phyloP scores from a whole-genome alignment of 495 filamentous ascomycete genomes.

The Hypoxylon lienhwacheense region DNA sequence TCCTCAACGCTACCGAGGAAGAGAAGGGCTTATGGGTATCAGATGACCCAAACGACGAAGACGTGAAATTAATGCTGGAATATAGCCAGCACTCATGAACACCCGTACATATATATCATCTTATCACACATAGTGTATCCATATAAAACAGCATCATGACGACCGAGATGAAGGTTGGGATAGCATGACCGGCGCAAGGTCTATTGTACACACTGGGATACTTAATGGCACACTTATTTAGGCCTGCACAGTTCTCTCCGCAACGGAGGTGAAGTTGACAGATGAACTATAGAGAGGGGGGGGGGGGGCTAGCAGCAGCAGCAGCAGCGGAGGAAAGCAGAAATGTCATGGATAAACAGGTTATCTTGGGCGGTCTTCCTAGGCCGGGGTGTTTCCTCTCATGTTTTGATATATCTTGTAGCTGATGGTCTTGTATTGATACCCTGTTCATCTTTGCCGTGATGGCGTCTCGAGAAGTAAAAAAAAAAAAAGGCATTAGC shows the following conservation, averaged over 20 bases:
- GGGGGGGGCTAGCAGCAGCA: no score
- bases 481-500: conserved; percentile 10
- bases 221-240: conserved; percentile 30
- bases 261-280: conserved; percentile 1
- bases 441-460: conserved; percentile 22
- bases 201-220: conserved; percentile 31
- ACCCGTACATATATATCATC: conserved; percentile 3
- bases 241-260: no score
- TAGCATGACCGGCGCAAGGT: conserved; percentile 33
- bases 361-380: conserved; percentile 2
- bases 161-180: conserved; percentile 29
- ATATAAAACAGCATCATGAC: conserved; percentile 33
- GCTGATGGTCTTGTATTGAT: conserved; percentile 30
- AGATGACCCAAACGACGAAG: conserved; percentile 54
- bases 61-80: conserved; percentile 49
- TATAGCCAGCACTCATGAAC: conserved; percentile 30
- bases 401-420: conserved; percentile 25
- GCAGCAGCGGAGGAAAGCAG: no score
- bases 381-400: conserved; percentile 1
- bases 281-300: conserved; percentile 26
- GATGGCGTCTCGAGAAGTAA: conserved; percentile 13
- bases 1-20: conserved; percentile 73
- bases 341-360: conserved; percentile 7
- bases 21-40: conserved; percentile 81
- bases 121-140: conserved; percentile 26